Conservation (phyloP, 768 basidiomycete species). For the Suillus bovinus region DNA sequence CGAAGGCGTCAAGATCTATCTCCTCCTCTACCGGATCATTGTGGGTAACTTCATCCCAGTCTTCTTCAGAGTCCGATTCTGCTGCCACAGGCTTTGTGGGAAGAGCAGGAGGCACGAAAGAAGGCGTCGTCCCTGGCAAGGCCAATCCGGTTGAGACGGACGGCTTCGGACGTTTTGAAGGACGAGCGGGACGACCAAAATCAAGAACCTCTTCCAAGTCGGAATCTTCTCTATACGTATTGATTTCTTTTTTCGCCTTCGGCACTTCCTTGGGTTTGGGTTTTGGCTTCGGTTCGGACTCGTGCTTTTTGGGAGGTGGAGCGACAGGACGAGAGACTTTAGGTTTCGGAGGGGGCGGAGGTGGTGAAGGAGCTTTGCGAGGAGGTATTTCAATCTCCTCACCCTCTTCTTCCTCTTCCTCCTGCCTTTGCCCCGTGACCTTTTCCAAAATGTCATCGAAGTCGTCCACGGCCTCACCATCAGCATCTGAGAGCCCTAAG, state of each 20-base stretch:
- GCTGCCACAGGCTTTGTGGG: conserved; percentile 31
- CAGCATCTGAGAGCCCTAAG: conserved; percentile 34
- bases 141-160: conserved; percentile 37
- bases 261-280: conserved; percentile 24
- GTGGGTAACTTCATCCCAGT: conserved; percentile 50
- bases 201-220: conserved; percentile 47
- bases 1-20: conserved; percentile 37
- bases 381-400: conserved; percentile 24
- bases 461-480: conserved; percentile 45
- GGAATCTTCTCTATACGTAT: conserved; percentile 25
- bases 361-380: conserved; percentile 24
- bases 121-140: conserved; percentile 36
- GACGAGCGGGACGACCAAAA: conserved; percentile 47
- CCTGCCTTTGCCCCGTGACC: conserved; percentile 28
- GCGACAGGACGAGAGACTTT: conserved; percentile 30
- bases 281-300: conserved; percentile 27
- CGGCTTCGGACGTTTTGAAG: conserved; percentile 35
- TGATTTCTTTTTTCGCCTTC: conserved; percentile 25
- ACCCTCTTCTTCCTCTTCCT: conserved; percentile 38
- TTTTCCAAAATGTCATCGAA: conserved; percentile 41
- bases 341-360: conserved; percentile 34
- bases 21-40: conserved; percentile 25
- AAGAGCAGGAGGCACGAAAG: conserved; percentile 28
- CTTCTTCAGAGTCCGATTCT: conserved; percentile 48
- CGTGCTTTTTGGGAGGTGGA: conserved; percentile 25